These are phyloP conservation scores for Suaeda aralocaspica DNA, from an alignment of 148 eudicot genomes.

Conservation along the genomic window DNA sequence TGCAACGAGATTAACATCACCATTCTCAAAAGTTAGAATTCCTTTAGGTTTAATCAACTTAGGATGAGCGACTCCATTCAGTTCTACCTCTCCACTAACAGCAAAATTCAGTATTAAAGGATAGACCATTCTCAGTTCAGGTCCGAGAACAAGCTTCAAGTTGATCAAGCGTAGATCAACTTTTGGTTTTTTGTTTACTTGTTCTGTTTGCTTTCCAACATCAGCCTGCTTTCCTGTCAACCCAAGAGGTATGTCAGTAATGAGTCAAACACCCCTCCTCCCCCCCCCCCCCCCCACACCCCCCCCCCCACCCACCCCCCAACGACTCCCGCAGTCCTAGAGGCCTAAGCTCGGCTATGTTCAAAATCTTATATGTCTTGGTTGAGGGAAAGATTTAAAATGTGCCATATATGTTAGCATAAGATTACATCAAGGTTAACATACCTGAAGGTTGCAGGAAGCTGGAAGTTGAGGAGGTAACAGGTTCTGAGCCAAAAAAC, in stretches of 20 bases:
- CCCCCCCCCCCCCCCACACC: too few species aligned
- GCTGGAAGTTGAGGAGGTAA: conserved; percentile 46
- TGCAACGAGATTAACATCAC: conserved; percentile 97
- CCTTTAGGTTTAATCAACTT: conserved; percentile 92
- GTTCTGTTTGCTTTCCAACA: conserved; percentile 67
- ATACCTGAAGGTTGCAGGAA: conserved; percentile 63
- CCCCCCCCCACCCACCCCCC: too few species aligned
- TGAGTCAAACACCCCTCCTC: conserved; percentile 1
- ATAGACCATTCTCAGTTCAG: conserved; percentile 81
- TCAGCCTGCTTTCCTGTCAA: conserved; percentile 70
- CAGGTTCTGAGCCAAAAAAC: conserved; percentile 79
- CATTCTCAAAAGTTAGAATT: conserved; percentile 83
- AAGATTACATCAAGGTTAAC: background rate
- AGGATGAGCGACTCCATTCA: conserved; percentile 93
- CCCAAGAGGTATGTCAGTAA: conserved; percentile 12
- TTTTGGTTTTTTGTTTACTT: conserved; percentile 64
- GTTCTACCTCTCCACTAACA: conserved; percentile 93
- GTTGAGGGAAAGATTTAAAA: background rate
- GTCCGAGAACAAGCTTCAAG: conserved; percentile 90
- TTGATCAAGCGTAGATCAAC: conserved; percentile 74
- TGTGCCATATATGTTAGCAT: background rate
- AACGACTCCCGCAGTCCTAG: too few species aligned
- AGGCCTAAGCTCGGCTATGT: background rate
- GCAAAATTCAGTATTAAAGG: conserved; percentile 97
- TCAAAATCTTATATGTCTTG: background rate